Conservation (phyloP, 225 moss, liverwort and hornwort species). For the Anthoceros angustus region DNA sequence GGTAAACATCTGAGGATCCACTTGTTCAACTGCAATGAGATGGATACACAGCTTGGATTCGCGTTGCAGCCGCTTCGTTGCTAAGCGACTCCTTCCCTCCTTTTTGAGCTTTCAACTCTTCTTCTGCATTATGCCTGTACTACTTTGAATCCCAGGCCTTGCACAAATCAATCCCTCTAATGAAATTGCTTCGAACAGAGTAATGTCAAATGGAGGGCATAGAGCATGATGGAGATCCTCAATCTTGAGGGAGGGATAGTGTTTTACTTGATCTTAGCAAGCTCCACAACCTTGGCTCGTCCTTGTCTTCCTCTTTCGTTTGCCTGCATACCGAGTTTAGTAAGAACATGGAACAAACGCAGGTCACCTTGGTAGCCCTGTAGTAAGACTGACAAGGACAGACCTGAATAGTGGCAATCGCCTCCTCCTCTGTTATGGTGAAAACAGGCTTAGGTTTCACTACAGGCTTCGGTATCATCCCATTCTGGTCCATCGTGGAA, state of each 20-base stretch:
- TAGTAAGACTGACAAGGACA: neutral
- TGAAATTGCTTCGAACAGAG: too few species aligned
- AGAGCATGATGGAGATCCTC: neutral
- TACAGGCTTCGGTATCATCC: neutral
- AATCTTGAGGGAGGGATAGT: neutral
- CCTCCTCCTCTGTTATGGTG: constrained; percentile 48
- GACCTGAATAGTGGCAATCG: constrained; percentile 52
- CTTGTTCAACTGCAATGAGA: neutral
- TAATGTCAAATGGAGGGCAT: too few species aligned
- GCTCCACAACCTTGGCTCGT: constrained; percentile 35
- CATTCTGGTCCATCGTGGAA: neutral
- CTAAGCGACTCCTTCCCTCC: constrained; percentile 49
- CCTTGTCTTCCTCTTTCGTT: constrained; percentile 91
- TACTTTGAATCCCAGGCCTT: constrained; percentile 14
- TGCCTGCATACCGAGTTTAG: constrained; percentile 18
- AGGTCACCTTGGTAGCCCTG: neutral
- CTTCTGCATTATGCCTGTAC: constrained; percentile 55
- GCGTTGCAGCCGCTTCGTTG: constrained; percentile 38
- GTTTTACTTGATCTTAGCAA: constrained; percentile 58
- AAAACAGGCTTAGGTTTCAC: constrained; percentile 6
- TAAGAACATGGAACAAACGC: too few species aligned
- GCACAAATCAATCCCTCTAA: constrained; percentile 1
- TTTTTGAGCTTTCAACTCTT: constrained; percentile 59
- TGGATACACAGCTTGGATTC: constrained; percentile 74
- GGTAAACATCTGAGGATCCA: neutral